Base-by-base conservation (phyloP, 805 yeast species). In the Candida piceae region DNA sequence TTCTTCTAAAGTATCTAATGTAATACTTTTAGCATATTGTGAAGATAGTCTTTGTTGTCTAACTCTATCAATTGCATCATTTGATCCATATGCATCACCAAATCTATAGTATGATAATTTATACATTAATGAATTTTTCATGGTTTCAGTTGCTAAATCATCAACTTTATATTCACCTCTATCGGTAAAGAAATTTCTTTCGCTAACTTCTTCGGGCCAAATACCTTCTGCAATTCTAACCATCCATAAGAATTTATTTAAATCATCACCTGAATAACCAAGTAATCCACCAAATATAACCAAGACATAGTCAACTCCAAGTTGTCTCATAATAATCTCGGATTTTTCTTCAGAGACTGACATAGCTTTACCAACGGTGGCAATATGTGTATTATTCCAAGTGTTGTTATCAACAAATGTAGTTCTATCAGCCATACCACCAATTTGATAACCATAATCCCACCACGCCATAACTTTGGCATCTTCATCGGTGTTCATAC, bases 361-460 rank as follows among this genome's bases (percentile, higher is more conserved):
- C 96, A 93, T 87, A 15, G 97, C 97, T 63, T 88, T 88, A 53
- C 99, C 99, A 38, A 93, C 98, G 12, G 96, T 88, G 49, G 98
- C 99, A 63, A 93, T 94, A 61, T 93, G 99, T 4, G 98, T 93
- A 69, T 93, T 93, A 62, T 93, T 93, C 98, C 99, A 93, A 9
- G 99, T 93, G 67, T 93, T 93, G 74, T 93, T 93, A 63, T 93
- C 99, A 27, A 94, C 99, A 50, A 93, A 72, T 5, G 99, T 93
- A 46, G 97, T 90, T 58, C 99, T 78, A 65, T 93, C 98, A 31
- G 98, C 98, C 97, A 93, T 93, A 45, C 99, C 99, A 52, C 98
- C 98, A 55, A 93, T 93, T 69, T 93, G 99, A 64, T 93, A 93
- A 38, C 99, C 99, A 58, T 94, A 94, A 69, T 94, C 98, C 99